Conservation (phyloP, 257 asterid genomes). For the Fraxinus americana region DNA sequence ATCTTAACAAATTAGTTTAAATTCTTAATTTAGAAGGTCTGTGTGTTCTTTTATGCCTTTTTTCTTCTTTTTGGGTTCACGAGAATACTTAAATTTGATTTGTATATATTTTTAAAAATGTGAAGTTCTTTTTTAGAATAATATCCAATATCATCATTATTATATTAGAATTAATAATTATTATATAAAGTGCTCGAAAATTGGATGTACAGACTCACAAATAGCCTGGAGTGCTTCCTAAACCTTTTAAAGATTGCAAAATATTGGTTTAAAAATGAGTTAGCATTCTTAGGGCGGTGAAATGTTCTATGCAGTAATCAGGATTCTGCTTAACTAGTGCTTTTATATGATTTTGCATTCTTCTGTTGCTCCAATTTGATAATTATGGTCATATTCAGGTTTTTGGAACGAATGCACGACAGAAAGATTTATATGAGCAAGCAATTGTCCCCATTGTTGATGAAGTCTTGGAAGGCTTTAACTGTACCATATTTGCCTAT, state of each 20-base stretch:
- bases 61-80: background rate
- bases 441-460: conserved; percentile 81
- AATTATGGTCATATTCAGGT: conserved; percentile 45
- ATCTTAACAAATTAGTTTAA: background rate
- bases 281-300: background rate
- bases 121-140: background rate
- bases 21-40: background rate
- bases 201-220: background rate
- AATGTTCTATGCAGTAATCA: background rate
- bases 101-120: background rate
- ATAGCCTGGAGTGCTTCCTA: background rate
- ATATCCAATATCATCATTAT: background rate
- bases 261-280: background rate
- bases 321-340: conserved; percentile 1
- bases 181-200: background rate
- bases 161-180: background rate
- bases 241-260: background rate
- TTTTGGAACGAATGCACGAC: conserved; percentile 82
- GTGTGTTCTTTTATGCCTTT: background rate
- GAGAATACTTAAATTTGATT: background rate
- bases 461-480: conserved; percentile 86
- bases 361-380: background rate
- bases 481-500: conserved; percentile 87
- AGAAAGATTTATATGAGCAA: conserved; percentile 77
- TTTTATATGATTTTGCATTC: background rate